A percentile compares a stretch with the other conserved stretches of the same genome.
phyloP scores from a whole-genome alignment of 768 basidiomycete species.

The Holtermannia corniformis region DNA sequence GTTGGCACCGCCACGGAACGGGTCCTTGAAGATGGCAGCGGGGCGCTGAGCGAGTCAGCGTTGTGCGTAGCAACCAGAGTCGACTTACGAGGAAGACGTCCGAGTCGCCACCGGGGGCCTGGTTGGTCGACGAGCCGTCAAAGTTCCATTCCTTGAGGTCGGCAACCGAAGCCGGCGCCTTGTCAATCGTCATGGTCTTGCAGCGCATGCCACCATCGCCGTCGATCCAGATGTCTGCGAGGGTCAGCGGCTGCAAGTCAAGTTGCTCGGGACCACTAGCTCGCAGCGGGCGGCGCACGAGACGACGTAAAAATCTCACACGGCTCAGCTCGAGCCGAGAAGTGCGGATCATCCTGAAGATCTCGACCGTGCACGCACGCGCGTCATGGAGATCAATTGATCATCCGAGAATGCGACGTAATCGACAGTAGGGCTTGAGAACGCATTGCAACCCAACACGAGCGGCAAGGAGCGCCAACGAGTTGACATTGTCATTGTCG shows the following conservation, averaged over 20 bases:
- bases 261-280: too few species aligned
- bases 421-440: too few species aligned
- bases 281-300: neutral
- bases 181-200: slow-evolving; percentile 92
- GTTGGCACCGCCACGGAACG: slow-evolving; percentile 97
- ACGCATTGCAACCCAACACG: too few species aligned
- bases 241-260: neutral
- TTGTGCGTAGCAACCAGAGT: neutral
- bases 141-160: slow-evolving; percentile 98
- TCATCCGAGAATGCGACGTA: too few species aligned
- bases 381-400: too few species aligned
- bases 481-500: too few species aligned
- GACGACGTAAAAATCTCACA: too few species aligned
- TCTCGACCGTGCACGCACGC: too few species aligned
- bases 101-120: slow-evolving; percentile 90
- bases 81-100: slow-evolving; percentile 73
- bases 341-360: too few species aligned
- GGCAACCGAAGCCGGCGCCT: slow-evolving; percentile 75
- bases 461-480: too few species aligned
- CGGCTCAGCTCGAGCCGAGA: too few species aligned
- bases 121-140: slow-evolving; percentile 94
- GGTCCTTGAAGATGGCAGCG: slow-evolving; percentile 94
- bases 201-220: slow-evolving; percentile 88
- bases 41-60: slow-evolving; percentile 50
- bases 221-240: slow-evolving; percentile 92